Percentiles rank a stretch among this genome's conserved stretches.
Conservation (phyloP, 768 basidiomycete genomes). For the Xanthoconium stramineum region DNA sequence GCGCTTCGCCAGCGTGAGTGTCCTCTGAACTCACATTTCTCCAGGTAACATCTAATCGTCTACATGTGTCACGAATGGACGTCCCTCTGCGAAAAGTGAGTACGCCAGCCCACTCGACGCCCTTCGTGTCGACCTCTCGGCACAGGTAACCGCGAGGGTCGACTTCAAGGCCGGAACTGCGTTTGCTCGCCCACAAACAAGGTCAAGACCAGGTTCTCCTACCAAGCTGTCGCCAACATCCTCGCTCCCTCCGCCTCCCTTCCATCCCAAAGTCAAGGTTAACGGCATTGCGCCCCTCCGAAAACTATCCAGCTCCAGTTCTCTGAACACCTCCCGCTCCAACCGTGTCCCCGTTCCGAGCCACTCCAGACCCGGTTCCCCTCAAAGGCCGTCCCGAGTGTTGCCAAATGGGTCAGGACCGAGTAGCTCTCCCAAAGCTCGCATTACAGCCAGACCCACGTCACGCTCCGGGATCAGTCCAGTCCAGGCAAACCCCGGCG, state of each 20-base stretch:
- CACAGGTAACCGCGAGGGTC: constrained; percentile 54
- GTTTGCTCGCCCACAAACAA: constrained; percentile 28
- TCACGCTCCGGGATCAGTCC: constrained; percentile 19
- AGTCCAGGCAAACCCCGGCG: constrained; percentile 6
- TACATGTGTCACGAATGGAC: constrained; percentile 33
- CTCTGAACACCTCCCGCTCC: constrained; percentile 12
- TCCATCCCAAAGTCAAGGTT: constrained; percentile 59
- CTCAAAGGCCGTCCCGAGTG: constrained; percentile 36
- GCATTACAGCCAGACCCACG: constrained; percentile 30
- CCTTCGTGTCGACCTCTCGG: constrained; percentile 13
- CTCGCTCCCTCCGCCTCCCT: constrained; percentile 26
- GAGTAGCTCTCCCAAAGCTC: constrained; percentile 25
- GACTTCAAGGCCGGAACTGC: constrained; percentile 36
- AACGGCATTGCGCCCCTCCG: constrained; percentile 49
- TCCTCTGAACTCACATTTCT: background rate
- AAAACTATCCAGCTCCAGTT: constrained; percentile 23
- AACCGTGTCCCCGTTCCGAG: constrained; percentile 36
- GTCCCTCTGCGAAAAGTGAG: constrained; percentile 45
- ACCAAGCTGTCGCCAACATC: constrained; percentile 34
- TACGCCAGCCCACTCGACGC: background rate
- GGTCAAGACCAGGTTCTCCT: constrained; percentile 51
- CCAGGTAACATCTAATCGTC: background rate
- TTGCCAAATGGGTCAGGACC: constrained; percentile 31
- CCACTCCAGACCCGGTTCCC: constrained; percentile 41
- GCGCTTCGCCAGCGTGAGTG: background rate